A percentile compares a stretch with the other conserved stretches of the same genome.
These are phyloP conservation scores for Nectriaceae sp. DNA, from an alignment of 2,329 filamentous ascomycete species.

Conservation along the genomic window DNA sequence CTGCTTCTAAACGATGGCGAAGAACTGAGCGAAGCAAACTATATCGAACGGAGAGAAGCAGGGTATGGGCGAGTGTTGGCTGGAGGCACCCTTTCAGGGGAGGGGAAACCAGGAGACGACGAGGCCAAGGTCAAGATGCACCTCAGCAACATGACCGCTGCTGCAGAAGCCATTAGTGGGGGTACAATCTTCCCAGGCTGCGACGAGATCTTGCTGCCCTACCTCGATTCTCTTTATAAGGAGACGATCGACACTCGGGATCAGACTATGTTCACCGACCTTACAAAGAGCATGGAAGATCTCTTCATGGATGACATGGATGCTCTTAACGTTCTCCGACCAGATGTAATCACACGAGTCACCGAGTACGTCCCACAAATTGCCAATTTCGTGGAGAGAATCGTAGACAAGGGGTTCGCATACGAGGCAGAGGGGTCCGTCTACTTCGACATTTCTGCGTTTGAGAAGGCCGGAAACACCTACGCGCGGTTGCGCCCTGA, in stretches of 20 bases:
- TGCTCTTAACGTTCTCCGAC: constrained; percentile 79
- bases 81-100: constrained; percentile 56
- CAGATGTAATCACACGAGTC: constrained; percentile 83
- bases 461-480: constrained; percentile 79
- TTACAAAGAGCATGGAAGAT: constrained; percentile 85
- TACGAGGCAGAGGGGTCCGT: constrained; percentile 84
- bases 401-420: constrained; percentile 83
- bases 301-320: constrained; percentile 88
- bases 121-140: constrained; percentile 93
- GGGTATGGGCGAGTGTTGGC: constrained; percentile 57
- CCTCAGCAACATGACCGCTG: constrained; percentile 62
- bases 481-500: constrained; percentile 87
- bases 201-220: constrained; percentile 74
- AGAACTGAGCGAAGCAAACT: constrained; percentile 52
- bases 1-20: constrained; percentile 47
- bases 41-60: constrained; percentile 49
- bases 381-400: constrained; percentile 78
- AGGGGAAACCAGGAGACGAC: constrained; percentile 68
- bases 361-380: constrained; percentile 91
- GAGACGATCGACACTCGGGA: constrained; percentile 62
- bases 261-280: constrained; percentile 77
- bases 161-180: constrained; percentile 50
- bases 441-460: constrained; percentile 89
- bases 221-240: constrained; percentile 72
- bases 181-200: constrained; percentile 54